Base-by-base conservation (phyloP, 2,329 filamentous ascomycete genomes). In the Ophiostoma angusticollis region DNA sequence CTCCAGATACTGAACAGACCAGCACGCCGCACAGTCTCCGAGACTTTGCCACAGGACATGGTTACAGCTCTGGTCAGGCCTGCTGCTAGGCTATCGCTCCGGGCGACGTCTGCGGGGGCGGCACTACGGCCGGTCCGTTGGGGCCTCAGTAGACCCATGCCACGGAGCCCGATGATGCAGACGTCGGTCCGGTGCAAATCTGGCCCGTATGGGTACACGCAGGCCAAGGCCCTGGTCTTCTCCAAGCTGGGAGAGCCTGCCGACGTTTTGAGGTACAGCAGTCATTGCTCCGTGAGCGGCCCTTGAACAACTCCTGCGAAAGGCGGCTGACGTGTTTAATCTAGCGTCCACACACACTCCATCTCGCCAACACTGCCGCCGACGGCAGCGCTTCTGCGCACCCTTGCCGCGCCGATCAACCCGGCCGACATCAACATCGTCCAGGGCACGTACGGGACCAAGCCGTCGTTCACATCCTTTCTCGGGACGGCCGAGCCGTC, bases 391-490 rank as follows among this genome's bases (percentile, higher is more conserved):
- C 86, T 89, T 39, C 67, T 98, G 44, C 84, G 85, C 58, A 80
- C 91, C 52, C 83, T 98, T 52, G 84, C 87, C 23, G 78, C 86
- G 1, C 85, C 91, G 41, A 84, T 98, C 59, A 98, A 98, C 64
- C 91, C 91, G 18, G 87, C 91, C 54, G 91, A 98, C 63, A 84
- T 98, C 60, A 98, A 98, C 67, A 89, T 89, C 53, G 84, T 98
- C 53, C 91, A 98, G 66, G 91, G 91, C 48, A 86, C 89, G 4
- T 98, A 98, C 64, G 89, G 89, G 45, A 78, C 78, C 32, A 85
- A 85, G 56, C 86, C 87, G 0, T 65, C 72, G 31, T 87, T 93
- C 60, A 78, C 75, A 14, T 78, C 77, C 6, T 61, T 74, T 1
- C 41, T 98, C 39, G 83, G 86, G 41, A 95, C 87, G 0, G 49